A percentile compares a stretch with the other conserved stretches of the same genome.
These are phyloP conservation scores for Trifolium repens DNA, from an alignment of 306 rosid species.

Conservation along the genomic window DNA sequence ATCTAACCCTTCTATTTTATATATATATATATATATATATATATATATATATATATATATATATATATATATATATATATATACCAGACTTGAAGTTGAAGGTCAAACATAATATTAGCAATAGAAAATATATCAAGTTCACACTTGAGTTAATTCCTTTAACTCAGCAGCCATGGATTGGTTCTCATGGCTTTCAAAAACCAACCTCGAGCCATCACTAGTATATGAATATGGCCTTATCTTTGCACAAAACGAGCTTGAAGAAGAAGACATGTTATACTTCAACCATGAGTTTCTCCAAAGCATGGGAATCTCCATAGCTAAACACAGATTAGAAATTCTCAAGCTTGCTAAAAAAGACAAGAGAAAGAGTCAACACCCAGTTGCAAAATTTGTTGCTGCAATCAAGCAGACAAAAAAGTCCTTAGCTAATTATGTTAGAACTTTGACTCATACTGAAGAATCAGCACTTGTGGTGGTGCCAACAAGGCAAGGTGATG, in stretches of 20 bases:
- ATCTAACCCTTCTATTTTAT: not conserved
- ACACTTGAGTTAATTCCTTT: not conserved
- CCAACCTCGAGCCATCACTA: constrained; percentile 66
- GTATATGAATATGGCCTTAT: constrained; percentile 83
- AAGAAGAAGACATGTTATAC: constrained; percentile 74
- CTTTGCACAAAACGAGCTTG: constrained; percentile 86
- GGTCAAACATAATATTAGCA: not conserved
- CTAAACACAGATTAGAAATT: constrained; percentile 90
- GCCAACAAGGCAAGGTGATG: constrained; percentile 53
- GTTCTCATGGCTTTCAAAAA: constrained; percentile 91
- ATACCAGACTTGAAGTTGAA: constrained; percentile 14
- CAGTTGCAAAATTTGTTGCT: constrained; percentile 59
- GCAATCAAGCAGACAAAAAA: constrained; percentile 72
- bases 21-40: constrained; percentile 13
- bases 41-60: constrained; percentile 1
- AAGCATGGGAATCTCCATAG: constrained; percentile 95
- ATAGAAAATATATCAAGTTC: not conserved
- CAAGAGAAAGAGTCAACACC: constrained; percentile 41
- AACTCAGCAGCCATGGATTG: constrained; percentile 62
- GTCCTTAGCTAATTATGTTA: constrained; percentile 50
- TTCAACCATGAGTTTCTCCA: constrained; percentile 95
- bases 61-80: constrained; percentile 6
- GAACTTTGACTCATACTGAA: constrained; percentile 39
- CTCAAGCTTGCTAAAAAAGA: constrained; percentile 70
- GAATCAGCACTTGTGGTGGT: constrained; percentile 71